Percentiles rank a stretch among this genome's conserved stretches.
Evolutionary conservation across 2,329 filamentous ascomycete species (phyloP).

Genomic region (Fusarium veterinarium): DNA sequence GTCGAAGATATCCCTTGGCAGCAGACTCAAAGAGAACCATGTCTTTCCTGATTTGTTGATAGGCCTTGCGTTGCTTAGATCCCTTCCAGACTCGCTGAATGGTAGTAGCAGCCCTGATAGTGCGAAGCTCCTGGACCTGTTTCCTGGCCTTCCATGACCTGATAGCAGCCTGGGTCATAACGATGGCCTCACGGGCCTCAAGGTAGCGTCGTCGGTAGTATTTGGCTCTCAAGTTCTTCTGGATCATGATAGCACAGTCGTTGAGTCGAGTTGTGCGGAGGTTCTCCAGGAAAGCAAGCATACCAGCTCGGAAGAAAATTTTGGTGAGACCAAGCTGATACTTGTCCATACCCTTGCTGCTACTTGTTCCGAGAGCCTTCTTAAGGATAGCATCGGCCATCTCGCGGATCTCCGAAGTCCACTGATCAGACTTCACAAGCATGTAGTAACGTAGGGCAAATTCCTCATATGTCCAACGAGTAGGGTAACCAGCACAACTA

Average conservation of each 20-base stretch:
- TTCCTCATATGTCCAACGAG: conserved; percentile 98
- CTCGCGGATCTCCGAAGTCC: conserved; percentile 92
- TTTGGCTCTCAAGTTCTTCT: conserved; percentile 96
- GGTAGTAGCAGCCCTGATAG: conserved; percentile 86
- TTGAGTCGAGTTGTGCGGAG: conserved; percentile 90
- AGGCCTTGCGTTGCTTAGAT: conserved; percentile 86
- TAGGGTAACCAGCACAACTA: conserved; percentile 96
- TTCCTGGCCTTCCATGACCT: conserved; percentile 83
- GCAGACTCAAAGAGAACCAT: conserved; percentile 89
- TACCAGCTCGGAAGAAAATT: conserved; percentile 99
- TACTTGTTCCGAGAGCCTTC: conserved; percentile 85
- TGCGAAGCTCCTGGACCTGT: conserved; percentile 82
- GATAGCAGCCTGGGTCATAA: conserved; percentile 81
- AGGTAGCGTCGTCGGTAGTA: conserved; percentile 95
- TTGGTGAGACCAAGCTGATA: conserved; percentile 98
- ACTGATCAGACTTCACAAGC: conserved; percentile 87
- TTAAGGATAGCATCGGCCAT: conserved; percentile 94
- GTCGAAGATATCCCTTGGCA: conserved; percentile 90
- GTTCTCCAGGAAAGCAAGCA: conserved; percentile 98
- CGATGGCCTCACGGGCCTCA: conserved; percentile 83
- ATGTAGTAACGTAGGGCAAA: conserved; percentile 99
- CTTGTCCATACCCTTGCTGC: conserved; percentile 82
- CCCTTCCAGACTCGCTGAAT: conserved; percentile 97
- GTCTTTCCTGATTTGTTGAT: conserved; percentile 81
- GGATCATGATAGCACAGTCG: conserved; percentile 95